A percentile compares a stretch with the other conserved stretches of the same genome.
phyloP scores from a whole-genome alignment of 1,284 basidiomycete genomes.

The Cryptococcus sp. region DNA sequence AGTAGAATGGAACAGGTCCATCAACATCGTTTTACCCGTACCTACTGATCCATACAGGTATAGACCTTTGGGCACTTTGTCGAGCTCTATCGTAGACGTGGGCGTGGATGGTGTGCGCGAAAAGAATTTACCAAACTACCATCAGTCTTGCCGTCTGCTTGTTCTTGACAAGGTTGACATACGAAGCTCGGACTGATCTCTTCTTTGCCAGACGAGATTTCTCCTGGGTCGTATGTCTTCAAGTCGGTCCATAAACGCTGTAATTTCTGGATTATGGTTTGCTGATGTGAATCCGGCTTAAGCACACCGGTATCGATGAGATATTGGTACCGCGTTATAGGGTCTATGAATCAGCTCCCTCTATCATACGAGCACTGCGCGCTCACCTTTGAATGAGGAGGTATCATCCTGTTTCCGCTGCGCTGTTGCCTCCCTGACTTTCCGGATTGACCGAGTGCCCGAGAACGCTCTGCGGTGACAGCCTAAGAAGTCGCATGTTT shows the following conservation, averaged over 20 bases:
- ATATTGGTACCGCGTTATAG: slow-evolving; percentile 62
- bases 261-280: slow-evolving; percentile 73
- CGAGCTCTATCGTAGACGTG: slow-evolving; percentile 43
- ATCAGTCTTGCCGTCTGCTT: not conserved
- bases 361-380: not conserved
- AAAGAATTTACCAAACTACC: slow-evolving; percentile 63
- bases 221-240: slow-evolving; percentile 65
- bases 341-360: slow-evolving; percentile 25
- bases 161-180: slow-evolving; percentile 23
- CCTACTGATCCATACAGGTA: slow-evolving; percentile 98
- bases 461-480: too few relatives aligned
- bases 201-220: slow-evolving; percentile 52
- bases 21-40: slow-evolving; percentile 93
- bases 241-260: slow-evolving; percentile 76
- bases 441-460: too few relatives aligned
- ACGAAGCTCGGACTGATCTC: slow-evolving; percentile 32
- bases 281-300: slow-evolving; percentile 76
- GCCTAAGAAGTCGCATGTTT: too few relatives aligned
- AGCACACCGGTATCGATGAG: slow-evolving; percentile 69
- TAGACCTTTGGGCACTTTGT: slow-evolving; percentile 72
- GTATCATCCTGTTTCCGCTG: too few relatives aligned
- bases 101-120: slow-evolving; percentile 42
- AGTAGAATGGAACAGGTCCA: slow-evolving; percentile 95
- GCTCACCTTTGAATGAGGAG: slow-evolving; percentile 26
- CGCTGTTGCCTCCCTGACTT: too few relatives aligned